Conservation (phyloP, 148 eudicot genomes). For the Linanthus parryae region DNA sequence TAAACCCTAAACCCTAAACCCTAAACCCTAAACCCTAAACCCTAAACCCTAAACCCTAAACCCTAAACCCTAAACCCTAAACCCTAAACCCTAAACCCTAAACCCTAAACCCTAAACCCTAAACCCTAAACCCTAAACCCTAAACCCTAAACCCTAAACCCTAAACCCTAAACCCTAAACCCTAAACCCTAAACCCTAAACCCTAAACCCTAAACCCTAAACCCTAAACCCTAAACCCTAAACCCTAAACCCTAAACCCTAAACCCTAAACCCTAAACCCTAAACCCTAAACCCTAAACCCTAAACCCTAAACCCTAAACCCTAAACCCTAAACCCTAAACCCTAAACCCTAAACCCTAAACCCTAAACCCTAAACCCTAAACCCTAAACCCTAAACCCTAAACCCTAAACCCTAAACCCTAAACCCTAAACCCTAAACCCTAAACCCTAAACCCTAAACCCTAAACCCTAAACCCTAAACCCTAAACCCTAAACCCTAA, state of each 20-base stretch:
- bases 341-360: conserved; percentile 5
- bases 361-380: conserved; percentile 5
- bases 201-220: conserved; percentile 3
- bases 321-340: conserved; percentile 5
- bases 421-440: conserved; percentile 2
- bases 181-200: not conserved
- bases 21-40: not conserved
- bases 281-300: conserved; percentile 4
- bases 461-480: not conserved
- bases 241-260: conserved; percentile 5
- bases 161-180: not conserved
- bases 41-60: not conserved
- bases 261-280: conserved; percentile 5
- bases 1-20: not conserved
- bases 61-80: conserved; percentile 5
- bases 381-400: conserved; percentile 6
- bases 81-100: conserved; percentile 5
- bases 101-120: conserved; percentile 5
- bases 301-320: conserved; percentile 5
- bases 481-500: not conserved
- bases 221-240: conserved; percentile 5
- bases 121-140: conserved; percentile 5
- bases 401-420: conserved; percentile 4
- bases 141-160: conserved; percentile 5
- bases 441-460: not conserved